phyloP scores from a whole-genome alignment of 164 flowering plant species.

The Nymphaea colorata region DNA sequence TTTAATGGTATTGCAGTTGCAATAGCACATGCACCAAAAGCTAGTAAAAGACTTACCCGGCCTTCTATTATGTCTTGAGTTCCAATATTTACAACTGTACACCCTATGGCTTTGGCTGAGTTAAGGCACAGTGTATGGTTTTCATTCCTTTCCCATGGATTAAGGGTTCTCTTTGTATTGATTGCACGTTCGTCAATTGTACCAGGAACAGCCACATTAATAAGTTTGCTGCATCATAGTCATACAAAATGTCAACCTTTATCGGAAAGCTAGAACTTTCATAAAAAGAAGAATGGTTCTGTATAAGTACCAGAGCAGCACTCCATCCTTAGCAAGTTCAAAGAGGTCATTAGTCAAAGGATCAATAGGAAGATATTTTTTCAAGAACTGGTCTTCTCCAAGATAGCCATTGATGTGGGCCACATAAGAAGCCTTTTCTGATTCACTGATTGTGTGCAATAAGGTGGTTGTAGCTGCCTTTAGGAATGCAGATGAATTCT shows the following conservation, averaged over 20 bases:
- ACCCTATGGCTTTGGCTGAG: conserved; percentile 83
- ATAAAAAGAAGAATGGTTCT: background rate
- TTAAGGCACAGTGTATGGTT: conserved; percentile 78
- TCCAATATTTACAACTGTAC: conserved; percentile 78
- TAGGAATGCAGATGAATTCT: conserved; percentile 71
- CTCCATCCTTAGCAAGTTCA: conserved; percentile 84
- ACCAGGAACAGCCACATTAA: conserved; percentile 81
- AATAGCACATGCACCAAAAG: background rate
- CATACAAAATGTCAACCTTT: background rate
- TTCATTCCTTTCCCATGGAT: conserved; percentile 90
- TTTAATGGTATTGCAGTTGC: too few relatives aligned
- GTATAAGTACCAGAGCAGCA: conserved; percentile 55
- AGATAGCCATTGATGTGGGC: conserved; percentile 80
- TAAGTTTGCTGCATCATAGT: conserved; percentile 47
- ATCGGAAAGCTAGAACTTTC: background rate
- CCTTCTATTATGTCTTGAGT: conserved; percentile 76
- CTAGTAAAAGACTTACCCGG: conserved; percentile 32
- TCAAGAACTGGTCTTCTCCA: conserved; percentile 56
- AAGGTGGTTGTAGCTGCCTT: conserved; percentile 78
- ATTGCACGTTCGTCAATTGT: conserved; percentile 82
- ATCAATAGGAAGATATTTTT: conserved; percentile 60
- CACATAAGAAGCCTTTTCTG: conserved; percentile 82
- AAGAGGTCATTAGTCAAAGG: conserved; percentile 73
- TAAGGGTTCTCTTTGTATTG: conserved; percentile 59
- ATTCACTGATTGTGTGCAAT: conserved; percentile 81